Evolutionary conservation across 805 yeast genomes (phyloP), one percentile per base, ranked within the genome.

Genomic region (Myxozyma melibiosi): DNA sequence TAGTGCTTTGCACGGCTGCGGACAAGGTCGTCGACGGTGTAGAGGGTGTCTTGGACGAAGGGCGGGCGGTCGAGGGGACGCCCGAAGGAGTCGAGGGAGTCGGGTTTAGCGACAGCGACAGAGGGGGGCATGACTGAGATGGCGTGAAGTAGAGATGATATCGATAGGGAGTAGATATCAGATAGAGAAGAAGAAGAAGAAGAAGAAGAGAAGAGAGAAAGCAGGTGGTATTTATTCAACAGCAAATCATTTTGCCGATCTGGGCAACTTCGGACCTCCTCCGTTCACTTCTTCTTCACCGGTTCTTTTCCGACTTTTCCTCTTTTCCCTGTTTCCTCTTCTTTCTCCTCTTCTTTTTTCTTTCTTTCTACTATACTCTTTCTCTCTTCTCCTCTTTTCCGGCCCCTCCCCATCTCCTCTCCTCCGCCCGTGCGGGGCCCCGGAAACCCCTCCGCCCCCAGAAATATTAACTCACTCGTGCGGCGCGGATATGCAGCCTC

Each of bases 1-100:
- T 43, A 47, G 20, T 37, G 35, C 41, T 41, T 39, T 5, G 60
- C 60, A 7, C 60, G 51, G 27, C 40, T 46, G 46, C 60, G 60
- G n/a, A 55, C 14, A 4, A 55, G 40, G 38, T 55, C 60, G 43
- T 55, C 60, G 24, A 55, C 52, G 13, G 60, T 55, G 50, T 18
- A 38, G 22, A 51, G 46, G n/a, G 40, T 11, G 18, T 42, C 49
- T 28, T 51, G 51, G 11, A 34, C n/a, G 41, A 39, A 5, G 14
- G 33, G 14, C 18, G 16, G 38, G 30, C 38, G 45, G 8, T 25
- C 16, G 8, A 4, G 39, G n/a, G 41, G 42, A 16, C 47, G 48
- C 14, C 41, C 41, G 24, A 46, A 33, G 31, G 13, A 18, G 42
- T 46, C 51, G 20, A 14, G 44, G 6, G 6, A 5, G 27, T 20